Conservation (phyloP, 2,329 filamentous ascomycete species). For the Sclerotinia borealis region DNA sequence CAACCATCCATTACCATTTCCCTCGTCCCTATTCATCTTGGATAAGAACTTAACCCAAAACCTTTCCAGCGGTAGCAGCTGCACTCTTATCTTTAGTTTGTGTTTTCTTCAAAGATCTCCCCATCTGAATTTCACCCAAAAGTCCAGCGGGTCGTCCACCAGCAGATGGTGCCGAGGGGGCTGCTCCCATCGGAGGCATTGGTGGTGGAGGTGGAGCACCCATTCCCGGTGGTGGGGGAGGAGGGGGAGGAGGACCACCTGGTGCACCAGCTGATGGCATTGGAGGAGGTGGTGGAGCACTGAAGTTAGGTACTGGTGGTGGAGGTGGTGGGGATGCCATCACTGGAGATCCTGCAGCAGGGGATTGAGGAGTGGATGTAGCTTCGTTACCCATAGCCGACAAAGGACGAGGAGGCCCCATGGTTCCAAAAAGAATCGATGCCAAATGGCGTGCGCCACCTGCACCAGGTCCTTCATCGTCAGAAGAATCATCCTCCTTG, state of each 20-base stretch:
- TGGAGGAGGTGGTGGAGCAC: slow-evolving; percentile 42
- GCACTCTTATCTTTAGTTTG: slow-evolving; percentile 80
- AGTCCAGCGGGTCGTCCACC: slow-evolving; percentile 53
- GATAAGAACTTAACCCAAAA: slow-evolving; percentile 38
- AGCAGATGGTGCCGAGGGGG: slow-evolving; percentile 24
- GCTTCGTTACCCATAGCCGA: slow-evolving; percentile 72
- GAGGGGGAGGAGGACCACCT: slow-evolving; percentile 34
- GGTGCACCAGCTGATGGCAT: slow-evolving; percentile 40
- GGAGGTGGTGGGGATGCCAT: slow-evolving; percentile 39
- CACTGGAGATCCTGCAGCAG: slow-evolving; percentile 36
- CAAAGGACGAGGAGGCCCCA: slow-evolving; percentile 85
- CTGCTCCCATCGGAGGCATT: slow-evolving; percentile 36
- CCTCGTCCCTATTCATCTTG: not conserved
- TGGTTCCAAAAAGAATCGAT: slow-evolving; percentile 92
- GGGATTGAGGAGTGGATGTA: slow-evolving; percentile 37
- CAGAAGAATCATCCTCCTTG: slow-evolving; percentile 64
- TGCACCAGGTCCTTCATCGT: slow-evolving; percentile 73
- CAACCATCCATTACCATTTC: not conserved
- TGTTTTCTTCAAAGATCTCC: slow-evolving; percentile 77
- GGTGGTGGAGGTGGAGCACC: slow-evolving; percentile 33
- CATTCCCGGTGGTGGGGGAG: slow-evolving; percentile 32
- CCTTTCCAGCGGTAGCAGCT: slow-evolving; percentile 68
- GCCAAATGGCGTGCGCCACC: slow-evolving; percentile 86
- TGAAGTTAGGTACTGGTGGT: slow-evolving; percentile 42
- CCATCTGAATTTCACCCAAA: slow-evolving; percentile 76